Conservation (phyloP, 768 basidiomycete species). For the Boletus coccyginus region DNA sequence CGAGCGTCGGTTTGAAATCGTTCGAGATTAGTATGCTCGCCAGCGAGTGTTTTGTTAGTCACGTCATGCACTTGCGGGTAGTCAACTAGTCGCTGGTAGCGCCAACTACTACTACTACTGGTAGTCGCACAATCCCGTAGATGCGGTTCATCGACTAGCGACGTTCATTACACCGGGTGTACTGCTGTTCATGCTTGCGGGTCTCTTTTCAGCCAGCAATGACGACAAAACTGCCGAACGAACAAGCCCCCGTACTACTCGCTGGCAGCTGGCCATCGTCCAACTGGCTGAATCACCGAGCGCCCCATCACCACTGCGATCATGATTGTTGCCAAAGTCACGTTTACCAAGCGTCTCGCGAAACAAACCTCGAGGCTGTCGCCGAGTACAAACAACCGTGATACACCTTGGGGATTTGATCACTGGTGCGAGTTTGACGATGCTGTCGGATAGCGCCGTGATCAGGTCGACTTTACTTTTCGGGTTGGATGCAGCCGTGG, state of each 20-base stretch:
- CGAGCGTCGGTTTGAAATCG: no score
- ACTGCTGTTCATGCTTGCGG: conserved; percentile 50
- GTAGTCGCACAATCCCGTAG: not conserved
- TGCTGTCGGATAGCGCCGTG: no score
- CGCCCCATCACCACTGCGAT: conserved; percentile 81
- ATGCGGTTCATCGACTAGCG: conserved; percentile 19
- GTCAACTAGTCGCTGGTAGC: no score
- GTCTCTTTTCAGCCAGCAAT: conserved; percentile 42
- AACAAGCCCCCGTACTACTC: not conserved
- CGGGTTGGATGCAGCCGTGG: no score
- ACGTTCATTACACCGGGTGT: conserved; percentile 36
- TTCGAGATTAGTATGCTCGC: no score
- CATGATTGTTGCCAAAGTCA: conserved; percentile 79
- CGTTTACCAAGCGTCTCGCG: conserved; percentile 61
- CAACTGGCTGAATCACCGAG: conserved; percentile 22
- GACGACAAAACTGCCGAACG: conserved; percentile 2
- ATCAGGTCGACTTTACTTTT: no score
- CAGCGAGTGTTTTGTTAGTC: no score
- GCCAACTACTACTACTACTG: no score
- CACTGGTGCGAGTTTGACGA: conserved; percentile 77
- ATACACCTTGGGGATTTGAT: conserved; percentile 90
- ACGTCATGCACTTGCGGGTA: no score
- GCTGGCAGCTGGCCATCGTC: conserved; percentile 14
- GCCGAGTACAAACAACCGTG: conserved; percentile 70
- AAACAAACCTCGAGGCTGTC: conserved; percentile 77